phyloP scores from a whole-genome alignment of 495 filamentous ascomycete species.

The Neurospora tetrasperma region DNA sequence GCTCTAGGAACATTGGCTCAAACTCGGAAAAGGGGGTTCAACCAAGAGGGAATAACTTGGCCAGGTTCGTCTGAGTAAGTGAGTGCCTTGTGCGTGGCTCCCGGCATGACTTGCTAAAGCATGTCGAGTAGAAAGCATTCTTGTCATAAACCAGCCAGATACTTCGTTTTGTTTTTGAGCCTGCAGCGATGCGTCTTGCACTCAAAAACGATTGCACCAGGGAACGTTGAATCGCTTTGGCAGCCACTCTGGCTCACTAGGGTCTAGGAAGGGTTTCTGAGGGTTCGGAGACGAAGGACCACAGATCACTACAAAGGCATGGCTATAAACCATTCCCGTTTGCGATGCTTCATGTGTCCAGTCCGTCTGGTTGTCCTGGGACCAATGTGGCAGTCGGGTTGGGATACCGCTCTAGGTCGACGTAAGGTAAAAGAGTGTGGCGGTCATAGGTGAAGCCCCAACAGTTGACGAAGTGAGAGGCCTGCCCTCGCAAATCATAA shows the following conservation, averaged over 20 bases:
- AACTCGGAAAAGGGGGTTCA: background rate
- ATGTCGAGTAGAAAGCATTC: background rate
- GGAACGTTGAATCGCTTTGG: background rate
- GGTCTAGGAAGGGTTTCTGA: background rate
- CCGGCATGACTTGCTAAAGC: background rate
- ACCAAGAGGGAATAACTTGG: background rate
- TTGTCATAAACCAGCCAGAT: conserved; percentile 34
- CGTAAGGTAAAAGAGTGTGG: background rate
- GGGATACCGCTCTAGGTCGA: background rate
- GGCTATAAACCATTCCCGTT: conserved; percentile 19
- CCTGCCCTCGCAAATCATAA: background rate
- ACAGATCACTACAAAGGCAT: conserved; percentile 13
- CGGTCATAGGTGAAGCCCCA: background rate
- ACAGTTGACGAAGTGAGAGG: background rate
- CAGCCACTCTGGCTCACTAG: background rate
- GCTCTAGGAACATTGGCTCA: background rate
- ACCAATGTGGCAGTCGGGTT: background rate
- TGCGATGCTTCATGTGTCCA: conserved; percentile 11
- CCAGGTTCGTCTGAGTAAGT: background rate
- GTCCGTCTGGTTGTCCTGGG: conserved; percentile 18
- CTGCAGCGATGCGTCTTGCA: background rate
- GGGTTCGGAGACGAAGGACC: background rate
- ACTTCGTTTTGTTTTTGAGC: conserved; percentile 30
- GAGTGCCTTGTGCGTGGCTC: background rate
- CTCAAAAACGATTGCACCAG: background rate